Base-by-base conservation (phyloP, 768 basidiomycete genomes). In the Cantharellus anzutake region DNA sequence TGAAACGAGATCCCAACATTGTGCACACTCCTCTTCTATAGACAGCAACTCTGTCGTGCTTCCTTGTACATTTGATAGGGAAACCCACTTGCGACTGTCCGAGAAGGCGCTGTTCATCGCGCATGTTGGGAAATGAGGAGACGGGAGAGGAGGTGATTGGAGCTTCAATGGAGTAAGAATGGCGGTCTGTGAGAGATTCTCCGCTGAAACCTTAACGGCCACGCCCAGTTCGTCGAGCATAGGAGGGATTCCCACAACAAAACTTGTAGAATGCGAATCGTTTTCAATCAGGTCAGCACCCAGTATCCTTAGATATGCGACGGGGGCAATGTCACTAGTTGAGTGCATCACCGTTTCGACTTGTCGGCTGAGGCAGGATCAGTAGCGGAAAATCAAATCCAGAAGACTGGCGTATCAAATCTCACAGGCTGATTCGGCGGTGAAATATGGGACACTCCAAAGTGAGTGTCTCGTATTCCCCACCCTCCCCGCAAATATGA, bases 401-500 rank as follows among this genome's bases (percentile, higher is more conserved):
- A 38, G 34, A 29, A 35, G 5, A 58, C 5, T 44, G 44, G 40
- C 20, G 57, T 44, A 4, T 41, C 7, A 16, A 34, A 42, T 41
- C 83, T 65, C 65, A 89, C 82, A 97, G 68, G 4, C 72, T 68
- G 41, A 99, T 83, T 5, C 77, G 74, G 42, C 77, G 76, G 64
- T 88, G 87, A 78, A 93, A 98, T 7, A 94, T 67, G 0, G 93
- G 88, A 62, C 85, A 86, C 64, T 96, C 88, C 7, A 92, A 73
- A 0, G 94, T 97, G 60, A 98, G 73, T 0, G 84, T 88, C 68
- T 99, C 96, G 70, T 97, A 99, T 72, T 99, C 96, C 2, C 96
- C 96, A 2, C 96, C 96, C 72, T 99, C 96, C 5, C 96, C 96
- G 63, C 94, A 97, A 2, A 94, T 78, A 67, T 99, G 96, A 0